Percentiles rank a stretch among this genome's conserved stretches.
phyloP scores from a whole-genome alignment of 2,329 filamentous ascomycete species.

The Colletotrichum limetticola region DNA sequence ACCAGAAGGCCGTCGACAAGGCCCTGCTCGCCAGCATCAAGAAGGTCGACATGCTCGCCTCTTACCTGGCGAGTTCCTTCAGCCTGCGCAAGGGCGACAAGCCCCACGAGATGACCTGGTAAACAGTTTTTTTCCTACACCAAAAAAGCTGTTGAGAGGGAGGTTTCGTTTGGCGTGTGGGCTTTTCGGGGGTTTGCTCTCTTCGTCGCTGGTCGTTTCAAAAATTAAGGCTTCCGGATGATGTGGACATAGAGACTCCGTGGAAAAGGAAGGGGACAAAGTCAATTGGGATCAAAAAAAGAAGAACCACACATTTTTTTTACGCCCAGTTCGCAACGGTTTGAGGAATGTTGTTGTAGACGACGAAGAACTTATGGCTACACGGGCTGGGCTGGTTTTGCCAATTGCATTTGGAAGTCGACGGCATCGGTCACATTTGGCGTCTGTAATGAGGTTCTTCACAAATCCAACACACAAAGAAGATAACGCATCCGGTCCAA shows the following conservation, averaged over 20 bases:
- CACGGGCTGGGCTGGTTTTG: conserved; percentile 62
- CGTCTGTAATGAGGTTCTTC: conserved; percentile 75
- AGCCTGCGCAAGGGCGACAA: conserved; percentile 99
- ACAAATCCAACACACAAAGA: conserved; percentile 59
- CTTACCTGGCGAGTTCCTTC: conserved; percentile 96
- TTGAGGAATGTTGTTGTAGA: conserved; percentile 30
- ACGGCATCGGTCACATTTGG: conserved; percentile 73
- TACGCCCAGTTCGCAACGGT: conserved; percentile 23
- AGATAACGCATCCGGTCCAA: conserved; percentile 48
- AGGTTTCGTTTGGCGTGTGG: conserved; percentile 17
- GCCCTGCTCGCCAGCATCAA: conserved; percentile 94
- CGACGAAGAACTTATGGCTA: conserved; percentile 35
- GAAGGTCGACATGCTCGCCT: conserved; percentile 94
- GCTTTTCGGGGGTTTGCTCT: conserved; percentile 11
- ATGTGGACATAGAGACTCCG: conserved; percentile 12
- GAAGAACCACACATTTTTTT: conserved; percentile 10
- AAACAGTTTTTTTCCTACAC: conserved; percentile 55
- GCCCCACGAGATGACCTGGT: conserved; percentile 99
- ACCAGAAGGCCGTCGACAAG: conserved; percentile 99
- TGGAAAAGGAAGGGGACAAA: conserved; percentile 7
- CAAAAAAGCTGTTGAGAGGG: conserved; percentile 6
- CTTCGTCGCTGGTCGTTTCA: conserved; percentile 3
- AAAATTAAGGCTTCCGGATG: conserved; percentile 17
- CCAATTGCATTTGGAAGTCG: conserved; percentile 75
- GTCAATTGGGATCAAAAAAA: conserved; percentile 18